Evolutionary conservation across 306 rosid genomes (phyloP).

Genomic region (Medicago ruthenica): DNA sequence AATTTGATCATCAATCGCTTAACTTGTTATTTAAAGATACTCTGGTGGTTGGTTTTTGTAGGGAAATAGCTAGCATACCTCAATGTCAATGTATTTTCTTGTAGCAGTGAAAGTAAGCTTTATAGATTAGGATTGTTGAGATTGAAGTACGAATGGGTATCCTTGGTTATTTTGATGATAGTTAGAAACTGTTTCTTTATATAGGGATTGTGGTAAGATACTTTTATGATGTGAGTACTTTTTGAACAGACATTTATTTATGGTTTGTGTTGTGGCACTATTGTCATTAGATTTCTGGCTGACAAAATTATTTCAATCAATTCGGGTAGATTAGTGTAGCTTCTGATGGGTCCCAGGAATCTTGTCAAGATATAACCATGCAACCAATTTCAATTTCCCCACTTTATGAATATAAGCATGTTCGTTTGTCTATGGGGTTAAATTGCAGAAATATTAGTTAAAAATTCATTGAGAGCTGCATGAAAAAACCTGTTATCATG

Average conservation of each 20-base stretch:
- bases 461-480: conserved; percentile 8
- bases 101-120: conserved; percentile 1
- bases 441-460: neutral
- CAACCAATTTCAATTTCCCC: neutral
- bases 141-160: neutral
- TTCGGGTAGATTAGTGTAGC: neutral
- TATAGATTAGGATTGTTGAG: conserved; percentile 9
- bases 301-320: neutral
- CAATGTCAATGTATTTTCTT: conserved; percentile 1
- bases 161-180: conserved; percentile 11
- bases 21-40: neutral
- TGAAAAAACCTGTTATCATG: neutral
- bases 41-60: neutral
- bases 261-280: neutral
- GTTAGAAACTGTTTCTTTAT: conserved; percentile 4
- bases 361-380: too few species aligned
- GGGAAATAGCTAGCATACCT: conserved; percentile 1
- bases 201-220: neutral
- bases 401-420: neutral
- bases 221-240: neutral
- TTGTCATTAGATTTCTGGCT: neutral
- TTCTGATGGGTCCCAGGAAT: too few species aligned
- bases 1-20: conserved; percentile 9
- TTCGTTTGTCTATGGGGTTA: neutral
- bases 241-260: neutral